Evolutionary conservation across 2,329 filamentous ascomycete species (phyloP), one percentile per base, ranked within the genome.

Genomic region (Colletotrichum sp.): DNA sequence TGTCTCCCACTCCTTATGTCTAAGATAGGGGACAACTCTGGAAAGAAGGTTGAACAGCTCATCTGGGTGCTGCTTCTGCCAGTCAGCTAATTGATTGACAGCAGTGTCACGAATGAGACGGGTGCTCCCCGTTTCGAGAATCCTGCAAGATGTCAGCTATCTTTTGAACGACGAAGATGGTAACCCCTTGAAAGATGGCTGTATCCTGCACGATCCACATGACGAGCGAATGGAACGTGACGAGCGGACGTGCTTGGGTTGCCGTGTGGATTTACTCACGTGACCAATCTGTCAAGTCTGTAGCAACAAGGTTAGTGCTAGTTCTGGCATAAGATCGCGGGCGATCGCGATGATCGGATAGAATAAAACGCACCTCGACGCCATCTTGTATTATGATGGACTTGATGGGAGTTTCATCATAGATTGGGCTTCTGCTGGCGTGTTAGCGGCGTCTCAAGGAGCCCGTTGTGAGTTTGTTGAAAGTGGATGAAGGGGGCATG

Each of bases 111-210:
- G 94, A 83, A 99, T 98, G 79, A 99, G 90, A 83, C 94, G 94
- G 76, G 97, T 99, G 87, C 96, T 98, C 80, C 97, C 97, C 74
- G 97, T 98, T 90, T 99, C 97, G 81, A 99, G 93, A 83, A 99
- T 92, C 79, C 96, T 98, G 84, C 68, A 73, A 69, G 52, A 44
- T 48, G 59, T 80, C 13, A 79, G 78, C 65, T 63, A 52, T n/a
- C 9, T 32, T 52, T 19, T 27, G 25, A 27, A 30, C 6, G 28
- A 15, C 9, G 44, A 55, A n/a, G 12, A 19, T n/a, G 12, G 9
- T 7, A 52, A 22, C 16, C 44, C 44, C 44, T 52, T 22, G 44
- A 22, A 52, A 52, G 44, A 22, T 22, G 44, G n/a, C 44, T 22
- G 2, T 22, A 22, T 22, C n/a, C 44, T 22, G n/a, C n/a, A 52